These are phyloP conservation scores for Auricularia sp. DNA, from an alignment of 768 basidiomycete genomes.

Conservation along the genomic window DNA sequence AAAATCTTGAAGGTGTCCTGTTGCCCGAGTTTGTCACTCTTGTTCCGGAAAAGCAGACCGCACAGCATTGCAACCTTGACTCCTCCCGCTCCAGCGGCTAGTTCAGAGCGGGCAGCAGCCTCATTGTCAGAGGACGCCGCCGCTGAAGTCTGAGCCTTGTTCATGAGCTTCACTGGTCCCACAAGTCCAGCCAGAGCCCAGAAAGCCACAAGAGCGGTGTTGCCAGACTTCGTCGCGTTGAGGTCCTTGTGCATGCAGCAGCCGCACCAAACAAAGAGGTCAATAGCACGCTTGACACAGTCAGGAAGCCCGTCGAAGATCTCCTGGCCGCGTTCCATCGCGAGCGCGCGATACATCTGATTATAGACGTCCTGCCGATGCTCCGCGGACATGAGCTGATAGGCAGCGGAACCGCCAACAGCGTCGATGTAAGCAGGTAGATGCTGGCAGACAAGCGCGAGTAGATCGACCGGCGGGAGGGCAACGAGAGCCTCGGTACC, in stretches of 20 bases:
- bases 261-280: slow-evolving; percentile 27
- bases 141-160: slow-evolving; percentile 6
- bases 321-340: slow-evolving; percentile 3
- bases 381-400: background rate
- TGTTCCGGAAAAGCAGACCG: slow-evolving; percentile 25
- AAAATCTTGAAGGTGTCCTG: slow-evolving; percentile 15
- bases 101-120: background rate
- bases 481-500: slow-evolving; percentile 2
- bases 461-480: background rate
- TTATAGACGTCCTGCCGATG: slow-evolving; percentile 16
- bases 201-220: slow-evolving; percentile 18
- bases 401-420: background rate
- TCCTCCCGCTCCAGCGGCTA: slow-evolving; percentile 13
- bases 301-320: slow-evolving; percentile 10
- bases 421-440: background rate
- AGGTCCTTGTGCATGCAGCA: slow-evolving; percentile 33
- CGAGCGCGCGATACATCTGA: slow-evolving; percentile 11
- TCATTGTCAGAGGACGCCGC: background rate
- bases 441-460: background rate
- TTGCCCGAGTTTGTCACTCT: slow-evolving; percentile 28
- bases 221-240: slow-evolving; percentile 25
- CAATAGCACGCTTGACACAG: slow-evolving; percentile 10
- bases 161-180: slow-evolving; percentile 21
- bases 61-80: slow-evolving; percentile 20
- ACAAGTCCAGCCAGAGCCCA: slow-evolving; percentile 16